Conservation (phyloP, 441 rosid species). For the Populus tomentosa region DNA sequence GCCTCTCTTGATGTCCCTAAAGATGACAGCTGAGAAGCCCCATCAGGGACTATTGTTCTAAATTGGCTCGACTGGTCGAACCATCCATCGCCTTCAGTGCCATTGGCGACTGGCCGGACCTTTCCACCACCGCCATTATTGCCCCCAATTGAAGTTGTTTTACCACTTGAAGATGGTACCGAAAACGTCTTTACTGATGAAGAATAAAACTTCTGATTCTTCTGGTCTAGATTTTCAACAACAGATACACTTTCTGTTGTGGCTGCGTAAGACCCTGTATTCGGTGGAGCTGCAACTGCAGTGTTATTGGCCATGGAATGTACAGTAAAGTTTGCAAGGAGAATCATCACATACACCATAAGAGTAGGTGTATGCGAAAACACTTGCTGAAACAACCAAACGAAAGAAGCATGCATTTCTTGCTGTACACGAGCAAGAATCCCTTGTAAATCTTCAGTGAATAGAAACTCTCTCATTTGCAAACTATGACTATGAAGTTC, state of each 20-base stretch:
- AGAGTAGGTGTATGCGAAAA: slow-evolving; percentile 86
- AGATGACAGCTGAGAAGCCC: slow-evolving; percentile 56
- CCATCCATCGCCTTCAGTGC: slow-evolving; percentile 69
- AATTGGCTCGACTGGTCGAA: slow-evolving; percentile 37
- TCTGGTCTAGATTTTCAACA: slow-evolving; percentile 17
- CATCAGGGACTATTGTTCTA: slow-evolving; percentile 41
- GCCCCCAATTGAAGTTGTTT: slow-evolving; percentile 42
- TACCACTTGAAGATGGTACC: slow-evolving; percentile 40
- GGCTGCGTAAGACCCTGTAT: slow-evolving; percentile 17
- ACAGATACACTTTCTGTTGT: slow-evolving; percentile 26
- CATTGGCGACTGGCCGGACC: slow-evolving; percentile 39
- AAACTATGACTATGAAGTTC: slow-evolving; percentile 71
- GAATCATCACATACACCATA: slow-evolving; percentile 89
- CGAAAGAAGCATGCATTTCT: slow-evolving; percentile 82
- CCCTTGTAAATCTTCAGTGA: slow-evolving; percentile 64
- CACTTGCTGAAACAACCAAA: slow-evolving; percentile 89
- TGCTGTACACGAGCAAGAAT: slow-evolving; percentile 57
- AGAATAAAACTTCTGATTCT: slow-evolving; percentile 31
- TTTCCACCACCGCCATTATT: slow-evolving; percentile 71
- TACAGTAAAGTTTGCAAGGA: slow-evolving; percentile 73
- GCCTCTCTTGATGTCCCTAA: slow-evolving; percentile 28
- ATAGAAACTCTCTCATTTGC: slow-evolving; percentile 69
- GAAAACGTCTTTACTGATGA: slow-evolving; percentile 37
- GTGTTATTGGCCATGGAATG: slow-evolving; percentile 54
- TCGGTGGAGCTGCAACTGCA: slow-evolving; percentile 47